These are phyloP conservation scores for Ormosia emarginata DNA, from an alignment of 306 rosid genomes.

Conservation along the genomic window DNA sequence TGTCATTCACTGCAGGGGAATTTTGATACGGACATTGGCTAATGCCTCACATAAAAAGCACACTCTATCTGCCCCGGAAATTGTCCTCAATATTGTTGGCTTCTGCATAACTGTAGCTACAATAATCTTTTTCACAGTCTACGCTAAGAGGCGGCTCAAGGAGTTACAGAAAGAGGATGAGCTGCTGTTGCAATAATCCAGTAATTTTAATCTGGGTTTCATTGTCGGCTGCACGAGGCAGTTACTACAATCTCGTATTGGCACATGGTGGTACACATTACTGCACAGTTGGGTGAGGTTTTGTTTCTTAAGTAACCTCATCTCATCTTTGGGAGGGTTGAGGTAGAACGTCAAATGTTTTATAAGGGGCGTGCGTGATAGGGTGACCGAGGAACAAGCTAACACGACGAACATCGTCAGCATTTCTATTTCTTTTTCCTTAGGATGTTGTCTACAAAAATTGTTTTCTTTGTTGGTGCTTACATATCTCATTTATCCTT, in stretches of 20 bases:
- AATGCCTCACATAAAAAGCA: slow-evolving; percentile 54
- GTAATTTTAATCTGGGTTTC: slow-evolving; percentile 11
- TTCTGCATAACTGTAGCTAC: slow-evolving; percentile 54
- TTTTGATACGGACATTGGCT: slow-evolving; percentile 68
- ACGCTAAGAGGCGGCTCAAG: slow-evolving; percentile 59
- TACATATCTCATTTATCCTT: background rate
- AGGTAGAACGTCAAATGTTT: slow-evolving; percentile 8
- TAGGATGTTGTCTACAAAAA: background rate
- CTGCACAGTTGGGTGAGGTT: slow-evolving; percentile 38
- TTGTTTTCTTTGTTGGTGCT: background rate
- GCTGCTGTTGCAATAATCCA: slow-evolving; percentile 43
- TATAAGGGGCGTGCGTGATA: background rate
- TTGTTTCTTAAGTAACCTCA: slow-evolving; percentile 33
- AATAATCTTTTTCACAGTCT: slow-evolving; percentile 58
- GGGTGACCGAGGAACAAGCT: slow-evolving; percentile 21
- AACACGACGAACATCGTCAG: slow-evolving; percentile 24
- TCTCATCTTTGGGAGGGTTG: slow-evolving; percentile 30
- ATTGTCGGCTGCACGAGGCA: background rate
- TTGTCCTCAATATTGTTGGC: slow-evolving; percentile 54
- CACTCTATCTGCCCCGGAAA: slow-evolving; percentile 55
- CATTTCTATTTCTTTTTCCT: background rate
- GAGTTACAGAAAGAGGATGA: slow-evolving; percentile 51
- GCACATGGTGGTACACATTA: slow-evolving; percentile 1
- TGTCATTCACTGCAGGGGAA: slow-evolving; percentile 58
- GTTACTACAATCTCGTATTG: background rate